Evolutionary conservation across 331 rosid genomes (phyloP), one percentile per base, ranked within the genome.

Genomic region (Stylosanthes scabra): DNA sequence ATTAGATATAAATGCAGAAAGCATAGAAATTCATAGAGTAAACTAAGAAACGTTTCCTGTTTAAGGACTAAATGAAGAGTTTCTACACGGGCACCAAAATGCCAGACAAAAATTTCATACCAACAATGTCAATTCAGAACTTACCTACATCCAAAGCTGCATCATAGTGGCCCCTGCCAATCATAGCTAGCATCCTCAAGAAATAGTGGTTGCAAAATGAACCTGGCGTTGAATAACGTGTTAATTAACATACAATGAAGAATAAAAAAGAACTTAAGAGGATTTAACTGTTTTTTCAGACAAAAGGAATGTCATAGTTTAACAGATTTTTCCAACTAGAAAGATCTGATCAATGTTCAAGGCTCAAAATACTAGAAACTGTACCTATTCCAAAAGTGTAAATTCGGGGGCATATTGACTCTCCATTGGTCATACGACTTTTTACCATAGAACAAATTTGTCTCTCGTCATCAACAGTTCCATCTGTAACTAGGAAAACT

Each of bases 301-400:
- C 52, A 57, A 28, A 20, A 67, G 55, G 28, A 15, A 70, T 59
- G 40, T 50, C 20, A 29, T 10, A 10, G 8, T 25, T 3, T 58
- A 61, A 34, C 54, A 56, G 46, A 25, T 39, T 11, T 40, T 37
- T 5, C 20, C 20, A 65, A 49, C 61, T 25, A 7, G 54, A 39
- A 57, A 28, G 58, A 27, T 39, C 74, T 8, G 50, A 72, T 54
- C 58, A 71, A 27, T 59, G 47, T 44, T 28, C 2, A 71, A 27
- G 64, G 47, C 50, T n/a, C n/a, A n/a, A n/a, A n/a, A n/a, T n/a
- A n/a, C 62, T 58, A 29, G 72, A 79, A 72, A 50, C 41, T 49
- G 67, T 77, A 95, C 99, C 99, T 84, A 92, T 90, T 59, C 99
- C 99, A 34, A 88, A 92, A 45, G 97, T 87, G 85, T 83, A 92